Base-by-base conservation (phyloP, 192 early-diverging fungal genomes). In the Kickxella alabastrina region DNA sequence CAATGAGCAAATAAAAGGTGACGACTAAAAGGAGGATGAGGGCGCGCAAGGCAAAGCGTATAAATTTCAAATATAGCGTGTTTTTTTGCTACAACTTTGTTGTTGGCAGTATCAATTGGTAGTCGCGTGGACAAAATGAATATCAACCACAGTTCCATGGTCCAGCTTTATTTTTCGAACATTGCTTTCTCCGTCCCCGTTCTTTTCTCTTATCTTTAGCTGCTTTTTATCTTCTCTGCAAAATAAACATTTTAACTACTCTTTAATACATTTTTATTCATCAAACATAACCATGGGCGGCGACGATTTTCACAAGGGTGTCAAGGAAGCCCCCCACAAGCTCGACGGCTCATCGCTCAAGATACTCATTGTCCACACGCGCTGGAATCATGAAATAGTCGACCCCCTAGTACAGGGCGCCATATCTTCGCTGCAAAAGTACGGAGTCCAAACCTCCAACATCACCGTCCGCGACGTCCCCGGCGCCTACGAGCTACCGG, bases 401-500 rank as follows among this genome's bases (percentile, higher is more conserved):
- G 80, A 91, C 13, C 78, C 82, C 10, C 81, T 99, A 10, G 89
- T 96, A 13, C 43, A 79, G 7, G 92, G 90, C 10, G 79, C 89
- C 12, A 59, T 71, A 18, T 66, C 81, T 2, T 81, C 87, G 10
- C 82, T 99, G 53, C 65, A 77, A 18, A 65, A 80, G 31, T 75
- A 85, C 60, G 75, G 82, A 5, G 95, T 99, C 36, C 43, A 57
- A 24, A 55, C 70, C 22, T 76, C 79, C 19, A 90, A 97, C 77
- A 89, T 99, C 40, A 75, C 73, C 27, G 65, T 91, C 22, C 63
- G 84, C 41, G 79, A 81, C 26, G 95, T 99, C 0, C 85, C 95
- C 5, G 97, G 97, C 14, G 82, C 93, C 3, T 99, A 88, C 59
- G 97, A 99, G 73, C 80, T 99, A 10, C 97, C 97, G 2, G 91